These are phyloP conservation scores for Trypanosomatidae sp. DNA, from an alignment of 208 protist species.

Conservation along the genomic window DNA sequence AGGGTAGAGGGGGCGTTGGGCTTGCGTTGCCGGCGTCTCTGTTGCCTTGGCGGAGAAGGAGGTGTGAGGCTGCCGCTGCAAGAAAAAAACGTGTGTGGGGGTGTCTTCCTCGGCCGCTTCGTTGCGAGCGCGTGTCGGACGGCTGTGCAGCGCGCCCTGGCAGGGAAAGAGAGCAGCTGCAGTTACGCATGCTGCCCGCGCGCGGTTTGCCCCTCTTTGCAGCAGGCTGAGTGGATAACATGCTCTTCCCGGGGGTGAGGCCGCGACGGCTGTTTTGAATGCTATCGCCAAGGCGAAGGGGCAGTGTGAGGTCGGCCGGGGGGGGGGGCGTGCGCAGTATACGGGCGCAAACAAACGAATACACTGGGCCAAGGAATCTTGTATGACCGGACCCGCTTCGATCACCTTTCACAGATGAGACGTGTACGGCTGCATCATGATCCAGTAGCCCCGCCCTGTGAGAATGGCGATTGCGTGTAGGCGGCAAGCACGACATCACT, in stretches of 20 bases:
- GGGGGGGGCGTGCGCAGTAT: neutral
- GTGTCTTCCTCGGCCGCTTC: no score
- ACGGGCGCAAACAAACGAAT: neutral
- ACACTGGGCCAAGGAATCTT: neutral
- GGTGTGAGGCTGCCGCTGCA: neutral
- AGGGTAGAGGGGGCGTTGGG: neutral
- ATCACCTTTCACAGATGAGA: neutral
- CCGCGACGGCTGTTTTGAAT: neutral
- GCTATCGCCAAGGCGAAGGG: neutral
- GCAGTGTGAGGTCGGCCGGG: no score
- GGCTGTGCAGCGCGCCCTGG: no score
- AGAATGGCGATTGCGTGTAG: neutral
- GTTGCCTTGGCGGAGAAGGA: neutral
- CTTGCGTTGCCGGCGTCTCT: neutral
- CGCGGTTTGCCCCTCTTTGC: neutral
- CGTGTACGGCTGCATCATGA: neutral
- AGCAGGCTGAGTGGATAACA: neutral
- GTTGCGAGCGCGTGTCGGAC: no score
- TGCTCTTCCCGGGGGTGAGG: neutral
- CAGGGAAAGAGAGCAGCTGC: neutral
- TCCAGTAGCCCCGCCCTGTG: neutral
- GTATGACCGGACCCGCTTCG: neutral
- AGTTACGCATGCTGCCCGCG: neutral
- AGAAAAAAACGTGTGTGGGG: no score
- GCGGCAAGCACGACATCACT: slow-evolving; percentile 18